Conservation (phyloP, 169 alveolate species). For the Eimeria acervulina region DNA sequence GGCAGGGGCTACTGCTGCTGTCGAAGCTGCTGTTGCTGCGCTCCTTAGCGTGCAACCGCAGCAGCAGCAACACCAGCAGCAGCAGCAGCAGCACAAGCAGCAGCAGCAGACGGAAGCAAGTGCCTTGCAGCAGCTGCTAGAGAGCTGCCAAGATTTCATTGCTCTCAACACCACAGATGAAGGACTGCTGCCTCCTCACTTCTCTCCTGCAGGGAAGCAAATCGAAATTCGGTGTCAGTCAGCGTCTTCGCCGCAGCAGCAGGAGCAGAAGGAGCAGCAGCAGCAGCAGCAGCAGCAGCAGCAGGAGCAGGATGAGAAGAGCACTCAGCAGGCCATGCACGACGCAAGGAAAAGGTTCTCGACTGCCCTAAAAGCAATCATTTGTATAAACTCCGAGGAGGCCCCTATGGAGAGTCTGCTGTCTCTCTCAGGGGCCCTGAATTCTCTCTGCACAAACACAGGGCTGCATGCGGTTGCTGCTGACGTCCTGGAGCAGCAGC, state of each 20-base stretch:
- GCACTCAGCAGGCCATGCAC: background rate
- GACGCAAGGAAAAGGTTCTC: background rate
- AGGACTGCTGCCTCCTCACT: conserved; percentile 54
- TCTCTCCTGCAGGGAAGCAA: conserved; percentile 72
- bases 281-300: conserved; percentile 65
- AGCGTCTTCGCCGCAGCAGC: conserved; percentile 1
- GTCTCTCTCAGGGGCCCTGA: conserved; percentile 36
- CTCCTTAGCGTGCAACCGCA: background rate
- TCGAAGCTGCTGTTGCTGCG: conserved; percentile 58
- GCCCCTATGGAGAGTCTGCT: background rate
- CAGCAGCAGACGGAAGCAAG: conserved; percentile 19
- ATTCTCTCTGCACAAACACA: conserved; percentile 34
- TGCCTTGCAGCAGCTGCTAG: conserved; percentile 44
- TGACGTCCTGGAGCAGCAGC: conserved; percentile 27
- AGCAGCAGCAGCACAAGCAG: conserved; percentile 15
- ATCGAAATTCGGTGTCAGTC: conserved; percentile 64
- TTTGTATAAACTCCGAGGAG: background rate
- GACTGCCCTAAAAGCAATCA: background rate
- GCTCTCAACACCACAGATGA: conserved; percentile 63
- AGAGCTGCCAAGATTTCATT: conserved; percentile 66
- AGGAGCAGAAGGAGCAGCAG: conserved; percentile 41
- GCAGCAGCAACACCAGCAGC: conserved; percentile 37
- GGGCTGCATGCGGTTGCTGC: conserved; percentile 62
- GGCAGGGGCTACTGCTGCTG: conserved; percentile 8
- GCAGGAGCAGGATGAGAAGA: background rate